Conservation (phyloP, 2,329 filamentous ascomycete species). For the Dactylellina haptotyla region DNA sequence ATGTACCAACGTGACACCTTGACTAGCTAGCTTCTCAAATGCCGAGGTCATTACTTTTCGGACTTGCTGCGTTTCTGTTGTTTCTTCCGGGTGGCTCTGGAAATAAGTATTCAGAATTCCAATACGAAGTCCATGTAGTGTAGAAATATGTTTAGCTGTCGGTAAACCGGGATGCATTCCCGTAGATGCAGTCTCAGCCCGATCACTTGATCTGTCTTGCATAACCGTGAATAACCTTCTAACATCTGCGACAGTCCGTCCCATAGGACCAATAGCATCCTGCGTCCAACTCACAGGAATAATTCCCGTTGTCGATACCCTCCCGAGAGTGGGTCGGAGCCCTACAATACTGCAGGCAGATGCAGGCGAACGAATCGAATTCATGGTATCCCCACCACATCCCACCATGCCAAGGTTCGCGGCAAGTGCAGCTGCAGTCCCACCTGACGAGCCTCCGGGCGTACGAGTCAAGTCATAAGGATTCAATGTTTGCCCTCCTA, state of each 20-base stretch:
- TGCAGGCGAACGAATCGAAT: slow-evolving; percentile 71
- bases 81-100: neutral
- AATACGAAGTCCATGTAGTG: slow-evolving; percentile 11
- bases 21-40: neutral
- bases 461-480: slow-evolving; percentile 74
- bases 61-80: slow-evolving; percentile 4
- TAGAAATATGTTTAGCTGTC: neutral
- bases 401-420: slow-evolving; percentile 69
- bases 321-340: slow-evolving; percentile 68
- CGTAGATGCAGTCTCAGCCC: neutral
- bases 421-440: slow-evolving; percentile 70
- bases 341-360: slow-evolving; percentile 71
- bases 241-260: slow-evolving; percentile 65
- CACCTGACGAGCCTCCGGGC: slow-evolving; percentile 72
- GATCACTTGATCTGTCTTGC: slow-evolving; percentile 60
- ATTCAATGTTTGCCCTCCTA: slow-evolving; percentile 73
- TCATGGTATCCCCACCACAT: slow-evolving; percentile 71
- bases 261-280: slow-evolving; percentile 69
- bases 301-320: slow-evolving; percentile 66
- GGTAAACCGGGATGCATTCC: neutral
- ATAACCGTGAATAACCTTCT: slow-evolving; percentile 67
- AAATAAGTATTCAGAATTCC: slow-evolving; percentile 16
- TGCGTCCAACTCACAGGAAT: slow-evolving; percentile 70
- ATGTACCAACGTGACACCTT: neutral
- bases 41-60: neutral